Percentiles rank a stretch among this genome's conserved stretches.
Conservation (phyloP, 2,329 filamentous ascomycete species). For the Cercospora beticola region DNA sequence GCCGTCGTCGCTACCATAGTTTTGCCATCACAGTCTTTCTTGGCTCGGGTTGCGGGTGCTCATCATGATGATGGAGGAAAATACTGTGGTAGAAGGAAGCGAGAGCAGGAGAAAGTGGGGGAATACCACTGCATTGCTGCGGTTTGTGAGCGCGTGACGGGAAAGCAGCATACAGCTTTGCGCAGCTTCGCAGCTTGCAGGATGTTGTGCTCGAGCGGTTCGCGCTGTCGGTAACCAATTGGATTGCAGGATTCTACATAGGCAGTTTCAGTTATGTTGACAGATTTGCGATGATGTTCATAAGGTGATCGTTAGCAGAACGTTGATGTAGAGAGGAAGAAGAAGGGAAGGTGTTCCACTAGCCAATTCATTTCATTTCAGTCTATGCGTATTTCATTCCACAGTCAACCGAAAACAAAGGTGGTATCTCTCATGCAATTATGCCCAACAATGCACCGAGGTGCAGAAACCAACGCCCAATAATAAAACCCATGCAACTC, state of each 20-base stretch:
- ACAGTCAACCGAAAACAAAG: background rate
- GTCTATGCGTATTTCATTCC: background rate
- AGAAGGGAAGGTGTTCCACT: background rate
- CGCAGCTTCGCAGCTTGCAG: background rate
- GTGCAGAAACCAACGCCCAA: background rate
- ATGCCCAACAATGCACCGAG: slow-evolving; percentile 1
- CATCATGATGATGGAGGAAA: background rate
- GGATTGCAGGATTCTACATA: background rate
- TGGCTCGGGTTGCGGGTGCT: background rate
- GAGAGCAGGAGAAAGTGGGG: background rate
- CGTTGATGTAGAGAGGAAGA: background rate
- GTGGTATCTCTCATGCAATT: background rate
- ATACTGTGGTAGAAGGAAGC: background rate
- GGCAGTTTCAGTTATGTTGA: too few relatives aligned
- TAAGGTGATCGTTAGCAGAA: too few relatives aligned
- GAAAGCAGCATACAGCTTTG: background rate
- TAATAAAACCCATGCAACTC: background rate
- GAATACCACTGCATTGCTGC: background rate
- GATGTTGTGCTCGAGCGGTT: background rate
- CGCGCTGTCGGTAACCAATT: background rate
- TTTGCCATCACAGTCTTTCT: background rate
- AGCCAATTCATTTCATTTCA: background rate
- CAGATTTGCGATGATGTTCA: background rate
- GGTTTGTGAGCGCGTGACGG: background rate
- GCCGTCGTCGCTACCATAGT: background rate